These are phyloP conservation scores for Sporothrix sp. DNA, from an alignment of 2,329 filamentous ascomycete species.

Conservation along the genomic window DNA sequence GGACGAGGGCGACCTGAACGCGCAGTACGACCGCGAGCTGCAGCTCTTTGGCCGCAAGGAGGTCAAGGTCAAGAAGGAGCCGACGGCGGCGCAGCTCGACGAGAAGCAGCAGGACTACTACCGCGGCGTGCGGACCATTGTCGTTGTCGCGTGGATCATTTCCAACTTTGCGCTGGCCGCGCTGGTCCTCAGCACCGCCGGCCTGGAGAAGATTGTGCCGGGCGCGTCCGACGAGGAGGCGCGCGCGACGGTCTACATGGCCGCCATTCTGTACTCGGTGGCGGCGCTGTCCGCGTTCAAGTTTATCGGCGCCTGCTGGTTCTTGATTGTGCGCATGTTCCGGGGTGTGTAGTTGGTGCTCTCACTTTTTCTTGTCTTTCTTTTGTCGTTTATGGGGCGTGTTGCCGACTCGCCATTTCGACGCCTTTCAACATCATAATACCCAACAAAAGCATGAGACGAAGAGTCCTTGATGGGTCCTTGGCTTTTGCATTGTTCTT, in stretches of 20 bases:
- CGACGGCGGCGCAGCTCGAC: constrained; percentile 44
- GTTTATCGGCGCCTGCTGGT: constrained; percentile 83
- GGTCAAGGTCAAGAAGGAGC: constrained; percentile 57
- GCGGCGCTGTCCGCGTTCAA: constrained; percentile 76
- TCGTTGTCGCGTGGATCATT: constrained; percentile 94
- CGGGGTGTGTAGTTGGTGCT: constrained; percentile 50
- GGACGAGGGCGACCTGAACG: constrained; percentile 89
- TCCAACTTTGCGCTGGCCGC: constrained; percentile 85
- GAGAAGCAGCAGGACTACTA: constrained; percentile 98
- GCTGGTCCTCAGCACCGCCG: constrained; percentile 76
- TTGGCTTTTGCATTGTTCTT: not conserved
- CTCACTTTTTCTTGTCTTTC: not conserved
- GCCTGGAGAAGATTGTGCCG: constrained; percentile 57
- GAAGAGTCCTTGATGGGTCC: constrained; percentile 5
- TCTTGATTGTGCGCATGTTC: constrained; percentile 81
- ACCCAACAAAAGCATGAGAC: constrained; percentile 13
- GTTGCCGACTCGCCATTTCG: no score
- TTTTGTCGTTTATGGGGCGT: not conserved
- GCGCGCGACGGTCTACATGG: constrained; percentile 73
- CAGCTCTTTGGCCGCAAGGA: constrained; percentile 63
- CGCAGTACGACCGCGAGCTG: constrained; percentile 84
- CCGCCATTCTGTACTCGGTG: constrained; percentile 80
- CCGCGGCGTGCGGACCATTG: constrained; percentile 83
- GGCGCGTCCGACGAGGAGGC: constrained; percentile 36
- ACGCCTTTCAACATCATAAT: constrained; percentile 11